These are phyloP conservation scores for Fusarium anthophilum DNA, from an alignment of 2,329 filamentous ascomycete species.

Conservation along the genomic window DNA sequence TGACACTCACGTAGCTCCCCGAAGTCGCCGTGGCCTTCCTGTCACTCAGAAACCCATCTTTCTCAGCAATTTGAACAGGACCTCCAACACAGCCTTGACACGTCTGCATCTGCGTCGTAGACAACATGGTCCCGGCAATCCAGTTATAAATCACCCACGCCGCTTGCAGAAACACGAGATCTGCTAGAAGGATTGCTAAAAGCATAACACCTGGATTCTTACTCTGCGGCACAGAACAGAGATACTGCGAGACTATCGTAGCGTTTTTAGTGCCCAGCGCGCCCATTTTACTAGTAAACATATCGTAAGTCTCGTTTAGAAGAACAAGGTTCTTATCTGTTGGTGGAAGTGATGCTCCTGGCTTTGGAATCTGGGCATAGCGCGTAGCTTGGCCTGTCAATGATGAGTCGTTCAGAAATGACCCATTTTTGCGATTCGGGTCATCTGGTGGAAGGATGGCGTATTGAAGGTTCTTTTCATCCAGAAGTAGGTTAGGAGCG, in stretches of 20 bases:
- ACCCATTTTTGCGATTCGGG: not conserved
- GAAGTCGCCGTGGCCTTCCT: not conserved
- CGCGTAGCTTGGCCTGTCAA: not conserved
- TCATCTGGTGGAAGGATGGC: slow-evolving; percentile 18
- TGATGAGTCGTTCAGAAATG: not conserved
- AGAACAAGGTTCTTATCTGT: not conserved
- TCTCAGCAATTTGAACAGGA: not conserved
- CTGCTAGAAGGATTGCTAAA: slow-evolving; percentile 12
- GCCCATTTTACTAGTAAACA: not conserved
- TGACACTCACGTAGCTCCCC: not conserved
- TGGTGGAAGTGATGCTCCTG: not conserved
- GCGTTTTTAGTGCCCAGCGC: not conserved
- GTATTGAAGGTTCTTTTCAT: slow-evolving; percentile 7
- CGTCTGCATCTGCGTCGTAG: not conserved
- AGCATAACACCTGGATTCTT: slow-evolving; percentile 23
- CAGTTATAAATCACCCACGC: slow-evolving; percentile 16
- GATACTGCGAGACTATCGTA: slow-evolving; percentile 20
- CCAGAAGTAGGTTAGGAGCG: not conserved
- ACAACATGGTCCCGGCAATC: slow-evolving; percentile 3
- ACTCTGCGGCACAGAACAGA: slow-evolving; percentile 19
- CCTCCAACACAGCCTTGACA: slow-evolving; percentile 3
- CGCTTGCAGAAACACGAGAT: slow-evolving; percentile 28
- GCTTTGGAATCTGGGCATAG: slow-evolving; percentile 5
- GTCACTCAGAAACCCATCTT: not conserved
- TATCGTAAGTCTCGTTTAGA: slow-evolving; percentile 11